Conservation (phyloP, 2,329 filamentous ascomycete species). For the Dactylella cylindrospora region DNA sequence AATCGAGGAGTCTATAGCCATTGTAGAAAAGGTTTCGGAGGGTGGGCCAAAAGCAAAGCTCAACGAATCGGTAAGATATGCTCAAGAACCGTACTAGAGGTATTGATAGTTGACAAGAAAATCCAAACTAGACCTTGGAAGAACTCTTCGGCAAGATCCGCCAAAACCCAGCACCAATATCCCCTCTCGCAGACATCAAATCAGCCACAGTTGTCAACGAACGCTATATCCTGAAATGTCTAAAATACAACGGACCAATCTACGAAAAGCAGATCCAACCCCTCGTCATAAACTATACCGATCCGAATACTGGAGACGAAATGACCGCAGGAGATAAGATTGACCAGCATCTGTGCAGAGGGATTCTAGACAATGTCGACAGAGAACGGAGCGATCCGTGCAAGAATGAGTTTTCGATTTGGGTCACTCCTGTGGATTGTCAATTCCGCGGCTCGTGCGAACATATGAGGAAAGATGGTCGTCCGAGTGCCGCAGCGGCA, state of each 20-base stretch:
- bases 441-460: background rate
- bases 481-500: too few species aligned
- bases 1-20: too few species aligned
- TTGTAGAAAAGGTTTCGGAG: background rate
- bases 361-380: background rate
- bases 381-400: background rate
- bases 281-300: background rate
- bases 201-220: constrained; percentile 6
- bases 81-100: too few species aligned
- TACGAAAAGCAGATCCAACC: background rate
- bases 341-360: background rate
- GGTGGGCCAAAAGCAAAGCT: too few species aligned
- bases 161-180: too few species aligned
- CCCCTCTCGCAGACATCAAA: too few species aligned
- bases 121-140: background rate
- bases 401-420: background rate
- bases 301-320: background rate
- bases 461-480: background rate
- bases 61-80: too few species aligned
- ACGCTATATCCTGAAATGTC: constrained; percentile 1
- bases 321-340: background rate
- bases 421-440: constrained; percentile 2
- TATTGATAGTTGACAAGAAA: too few species aligned
- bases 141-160: background rate
- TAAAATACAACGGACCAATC: constrained; percentile 8